These are phyloP conservation scores for Ceratocystis albifundus DNA, from an alignment of 2,329 filamentous ascomycete genomes.

Conservation along the genomic window DNA sequence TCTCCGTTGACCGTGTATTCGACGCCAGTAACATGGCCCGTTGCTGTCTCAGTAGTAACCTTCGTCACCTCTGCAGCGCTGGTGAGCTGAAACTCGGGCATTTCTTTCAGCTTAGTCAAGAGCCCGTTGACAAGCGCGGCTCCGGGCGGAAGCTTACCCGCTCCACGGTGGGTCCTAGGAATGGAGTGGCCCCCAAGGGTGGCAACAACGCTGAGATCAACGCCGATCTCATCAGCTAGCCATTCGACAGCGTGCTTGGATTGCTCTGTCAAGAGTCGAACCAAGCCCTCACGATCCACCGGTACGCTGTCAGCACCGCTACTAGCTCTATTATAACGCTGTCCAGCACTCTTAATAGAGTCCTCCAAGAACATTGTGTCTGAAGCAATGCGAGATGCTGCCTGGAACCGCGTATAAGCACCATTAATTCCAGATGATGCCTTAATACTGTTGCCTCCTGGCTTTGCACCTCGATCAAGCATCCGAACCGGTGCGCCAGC, in stretches of 20 bases:
- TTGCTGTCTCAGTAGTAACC: constrained; percentile 32
- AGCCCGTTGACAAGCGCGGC: constrained; percentile 46
- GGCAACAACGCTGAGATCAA: constrained; percentile 48
- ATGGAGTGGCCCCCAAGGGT: constrained; percentile 48
- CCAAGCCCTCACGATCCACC: constrained; percentile 35
- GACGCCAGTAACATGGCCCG: constrained; percentile 39
- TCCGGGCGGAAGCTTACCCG: constrained; percentile 45
- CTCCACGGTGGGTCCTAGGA: constrained; percentile 47
- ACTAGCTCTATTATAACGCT: constrained; percentile 28
- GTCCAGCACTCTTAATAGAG: constrained; percentile 46
- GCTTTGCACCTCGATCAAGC: constrained; percentile 47
- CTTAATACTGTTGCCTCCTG: constrained; percentile 55
- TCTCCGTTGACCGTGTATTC: constrained; percentile 34
- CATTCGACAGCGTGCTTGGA: constrained; percentile 44
- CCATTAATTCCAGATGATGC: constrained; percentile 57
- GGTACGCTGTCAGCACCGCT: neutral
- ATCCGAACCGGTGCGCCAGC: constrained; percentile 43
- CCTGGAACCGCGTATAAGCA: constrained; percentile 47
- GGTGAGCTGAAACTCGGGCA: constrained; percentile 40
- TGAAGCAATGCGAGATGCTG: constrained; percentile 29
- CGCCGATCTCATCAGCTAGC: constrained; percentile 44
- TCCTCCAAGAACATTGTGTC: constrained; percentile 40
- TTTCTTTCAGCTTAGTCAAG: constrained; percentile 39
- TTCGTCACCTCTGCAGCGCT: constrained; percentile 43
- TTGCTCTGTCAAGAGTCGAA: constrained; percentile 37